phyloP scores from a whole-genome alignment of 2,329 filamentous ascomycete genomes.

The Penicillium sp. region DNA sequence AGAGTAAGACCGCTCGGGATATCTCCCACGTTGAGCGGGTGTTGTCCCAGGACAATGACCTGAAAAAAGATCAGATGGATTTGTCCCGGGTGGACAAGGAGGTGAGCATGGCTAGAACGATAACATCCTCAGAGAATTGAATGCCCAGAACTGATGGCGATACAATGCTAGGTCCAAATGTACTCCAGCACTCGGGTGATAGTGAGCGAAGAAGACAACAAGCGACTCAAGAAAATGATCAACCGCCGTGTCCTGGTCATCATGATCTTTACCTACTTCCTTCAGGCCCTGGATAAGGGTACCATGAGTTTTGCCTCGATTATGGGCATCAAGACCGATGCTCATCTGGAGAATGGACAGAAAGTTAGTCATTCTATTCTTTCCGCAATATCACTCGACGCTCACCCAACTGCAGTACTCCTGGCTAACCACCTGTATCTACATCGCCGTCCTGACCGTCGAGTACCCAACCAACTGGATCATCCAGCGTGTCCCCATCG shows the following conservation, averaged over 20 bases:
- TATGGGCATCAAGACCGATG: constrained; percentile 49
- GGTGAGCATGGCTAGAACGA: neutral
- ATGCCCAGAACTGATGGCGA: neutral
- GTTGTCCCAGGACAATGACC: constrained; percentile 46
- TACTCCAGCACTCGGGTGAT: constrained; percentile 60
- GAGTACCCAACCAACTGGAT: constrained; percentile 72
- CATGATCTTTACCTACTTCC: constrained; percentile 74
- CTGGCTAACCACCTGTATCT: constrained; percentile 74
- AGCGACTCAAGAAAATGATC: constrained; percentile 63
- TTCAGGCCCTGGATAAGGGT: constrained; percentile 55
- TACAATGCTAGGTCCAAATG: constrained; percentile 54
- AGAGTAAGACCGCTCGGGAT: constrained; percentile 29
- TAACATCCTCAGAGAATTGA: neutral
- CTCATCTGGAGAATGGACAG: constrained; percentile 41
- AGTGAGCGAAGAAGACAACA: constrained; percentile 62
- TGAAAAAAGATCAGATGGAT: constrained; percentile 57
- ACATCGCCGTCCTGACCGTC: constrained; percentile 69
- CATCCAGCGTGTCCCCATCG: constrained; percentile 65
- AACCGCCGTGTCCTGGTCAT: constrained; percentile 67
- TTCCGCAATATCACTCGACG: neutral
- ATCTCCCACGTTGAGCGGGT: constrained; percentile 53
- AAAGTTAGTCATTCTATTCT: constrained; percentile 30
- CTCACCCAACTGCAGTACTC: constrained; percentile 53
- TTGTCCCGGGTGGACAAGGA: constrained; percentile 67
- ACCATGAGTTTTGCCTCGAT: constrained; percentile 46